A percentile compares a stretch with the other conserved stretches of the same genome.
Conservation (phyloP, 2,329 filamentous ascomycete genomes). For the Dryadomyces quercivorus region DNA sequence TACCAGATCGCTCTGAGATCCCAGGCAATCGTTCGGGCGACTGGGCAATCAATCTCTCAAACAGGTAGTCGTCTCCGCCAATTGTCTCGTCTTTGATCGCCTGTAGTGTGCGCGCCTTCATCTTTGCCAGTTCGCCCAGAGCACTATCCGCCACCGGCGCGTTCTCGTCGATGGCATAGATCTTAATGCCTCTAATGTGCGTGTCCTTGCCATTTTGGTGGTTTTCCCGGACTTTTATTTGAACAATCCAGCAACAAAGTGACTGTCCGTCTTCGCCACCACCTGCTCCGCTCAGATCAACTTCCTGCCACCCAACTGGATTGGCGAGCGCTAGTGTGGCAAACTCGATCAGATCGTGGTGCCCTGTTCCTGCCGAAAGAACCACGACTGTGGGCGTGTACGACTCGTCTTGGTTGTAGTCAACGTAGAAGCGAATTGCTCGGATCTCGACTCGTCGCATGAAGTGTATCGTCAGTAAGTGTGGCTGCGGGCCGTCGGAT, state of each 20-base stretch:
- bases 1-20: slow-evolving; percentile 19
- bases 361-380: slow-evolving; percentile 79
- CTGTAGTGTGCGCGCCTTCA: slow-evolving; percentile 19
- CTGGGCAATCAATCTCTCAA: slow-evolving; percentile 18
- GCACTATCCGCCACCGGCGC: slow-evolving; percentile 24
- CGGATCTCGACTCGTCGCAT: slow-evolving; percentile 71
- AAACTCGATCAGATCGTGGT: slow-evolving; percentile 86
- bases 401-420: slow-evolving; percentile 86
- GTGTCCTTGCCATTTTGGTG: slow-evolving; percentile 99
- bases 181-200: slow-evolving; percentile 86
- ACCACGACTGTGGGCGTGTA: slow-evolving; percentile 92
- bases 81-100: slow-evolving; percentile 16
- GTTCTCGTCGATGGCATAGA: slow-evolving; percentile 52
- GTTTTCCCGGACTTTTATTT: slow-evolving; percentile 86
- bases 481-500: slow-evolving; percentile 75
- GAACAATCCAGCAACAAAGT: slow-evolving; percentile 77
- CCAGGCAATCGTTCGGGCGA: slow-evolving; percentile 16
- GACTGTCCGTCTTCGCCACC: slow-evolving; percentile 56
- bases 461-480: slow-evolving; percentile 70
- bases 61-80: slow-evolving; percentile 21
- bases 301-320: slow-evolving; percentile 83
- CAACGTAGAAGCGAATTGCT: slow-evolving; percentile 70
- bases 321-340: slow-evolving; percentile 65
- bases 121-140: slow-evolving; percentile 20
- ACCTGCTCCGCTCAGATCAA: slow-evolving; percentile 47